Evolutionary conservation across 768 basidiomycete species (phyloP).

Genomic region (Pleurotus eryngii): DNA sequence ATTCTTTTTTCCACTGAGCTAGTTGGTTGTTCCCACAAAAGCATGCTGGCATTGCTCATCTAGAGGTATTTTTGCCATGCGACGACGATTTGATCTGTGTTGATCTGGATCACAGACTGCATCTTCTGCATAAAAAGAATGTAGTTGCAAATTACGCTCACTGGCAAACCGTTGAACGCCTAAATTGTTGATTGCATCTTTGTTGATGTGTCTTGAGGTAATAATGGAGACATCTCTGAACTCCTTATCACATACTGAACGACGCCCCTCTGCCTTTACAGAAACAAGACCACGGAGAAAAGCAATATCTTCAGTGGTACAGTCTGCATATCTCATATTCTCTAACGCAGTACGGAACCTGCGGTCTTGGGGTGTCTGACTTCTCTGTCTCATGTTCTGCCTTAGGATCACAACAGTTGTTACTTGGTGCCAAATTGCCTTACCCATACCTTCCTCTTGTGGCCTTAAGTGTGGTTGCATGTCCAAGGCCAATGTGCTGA

Average conservation of each 20-base stretch:
- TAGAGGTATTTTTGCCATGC: not conserved
- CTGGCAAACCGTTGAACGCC: constrained; percentile 28
- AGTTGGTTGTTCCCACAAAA: constrained; percentile 21
- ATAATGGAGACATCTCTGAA: constrained; percentile 37
- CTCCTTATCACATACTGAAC: constrained; percentile 10
- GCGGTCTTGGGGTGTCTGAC: constrained; percentile 11
- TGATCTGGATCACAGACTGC: not conserved
- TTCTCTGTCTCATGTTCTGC: constrained; percentile 28
- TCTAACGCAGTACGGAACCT: constrained; percentile 15
- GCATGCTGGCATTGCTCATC: constrained; percentile 9
- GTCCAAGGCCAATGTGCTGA: not conserved
- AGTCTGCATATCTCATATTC: constrained; percentile 26
- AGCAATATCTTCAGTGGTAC: constrained; percentile 32
- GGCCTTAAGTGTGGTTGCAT: not conserved
- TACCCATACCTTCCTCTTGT: constrained; percentile 22
- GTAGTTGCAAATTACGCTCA: constrained; percentile 23
- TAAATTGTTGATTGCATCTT: constrained; percentile 33
- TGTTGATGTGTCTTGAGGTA: constrained; percentile 30
- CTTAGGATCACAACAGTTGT: constrained; percentile 29
- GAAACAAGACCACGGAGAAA: constrained; percentile 28
- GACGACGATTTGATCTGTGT: not conserved
- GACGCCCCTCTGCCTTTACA: not conserved
- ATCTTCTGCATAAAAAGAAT: constrained; percentile 24
- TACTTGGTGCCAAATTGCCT: constrained; percentile 21
- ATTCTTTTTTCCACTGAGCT: constrained; percentile 20